Conservation (phyloP, 2,329 filamentous ascomycete species). For the Trichoderma aggressivum region DNA sequence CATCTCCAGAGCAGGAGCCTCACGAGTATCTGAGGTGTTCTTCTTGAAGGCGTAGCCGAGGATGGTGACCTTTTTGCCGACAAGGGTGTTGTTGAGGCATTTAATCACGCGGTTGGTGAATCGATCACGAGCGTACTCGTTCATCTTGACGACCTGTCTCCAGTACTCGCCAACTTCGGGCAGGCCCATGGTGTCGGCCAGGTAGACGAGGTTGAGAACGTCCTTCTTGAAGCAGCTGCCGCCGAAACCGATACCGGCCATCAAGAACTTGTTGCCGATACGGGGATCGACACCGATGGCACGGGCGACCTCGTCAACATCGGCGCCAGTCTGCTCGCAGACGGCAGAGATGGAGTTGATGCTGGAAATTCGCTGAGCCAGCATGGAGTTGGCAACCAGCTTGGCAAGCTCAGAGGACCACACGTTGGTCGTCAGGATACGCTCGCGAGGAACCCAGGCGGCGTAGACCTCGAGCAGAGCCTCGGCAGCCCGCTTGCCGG, state of each 20-base stretch:
- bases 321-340: conserved; percentile 71
- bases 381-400: conserved; percentile 74
- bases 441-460: conserved; percentile 63
- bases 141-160: conserved; percentile 70
- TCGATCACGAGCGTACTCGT: conserved; percentile 68
- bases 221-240: conserved; percentile 83
- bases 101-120: conserved; percentile 65
- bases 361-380: conserved; percentile 75
- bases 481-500: conserved; percentile 60
- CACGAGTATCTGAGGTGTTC: conserved; percentile 71
- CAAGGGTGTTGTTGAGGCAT: conserved; percentile 65
- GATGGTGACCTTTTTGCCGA: conserved; percentile 67
- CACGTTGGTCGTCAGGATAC: conserved; percentile 69
- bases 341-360: conserved; percentile 80
- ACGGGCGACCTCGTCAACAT: conserved; percentile 68
- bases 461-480: conserved; percentile 65
- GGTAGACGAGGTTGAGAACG: conserved; percentile 68
- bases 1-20: conserved; percentile 66
- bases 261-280: conserved; percentile 70
- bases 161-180: conserved; percentile 73
- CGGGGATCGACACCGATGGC: conserved; percentile 67
- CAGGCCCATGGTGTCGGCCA: conserved; percentile 66
- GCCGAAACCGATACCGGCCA: conserved; percentile 73
- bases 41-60: conserved; percentile 80
- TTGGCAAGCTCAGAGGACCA: conserved; percentile 79